Evolutionary conservation across 2,329 filamentous ascomycete genomes (phyloP), one percentile per base, ranked within the genome.

Genomic region (Aspergillus neotritici): DNA sequence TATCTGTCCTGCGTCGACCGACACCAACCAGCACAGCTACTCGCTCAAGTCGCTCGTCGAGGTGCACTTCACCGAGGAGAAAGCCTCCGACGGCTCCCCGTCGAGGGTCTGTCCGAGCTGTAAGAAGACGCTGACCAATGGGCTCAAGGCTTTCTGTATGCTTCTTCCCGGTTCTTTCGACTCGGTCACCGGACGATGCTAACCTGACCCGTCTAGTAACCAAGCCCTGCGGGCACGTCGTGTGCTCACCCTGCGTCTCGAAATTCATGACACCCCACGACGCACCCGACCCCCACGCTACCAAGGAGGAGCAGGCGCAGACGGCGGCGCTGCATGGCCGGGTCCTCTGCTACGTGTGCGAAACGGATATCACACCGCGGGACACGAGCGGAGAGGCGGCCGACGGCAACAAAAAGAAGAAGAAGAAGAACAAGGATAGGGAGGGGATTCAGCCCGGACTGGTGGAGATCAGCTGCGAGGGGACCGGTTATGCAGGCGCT

Each of bases 401-500:
- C 13, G 43, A 58, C 15, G 55, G 54, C 41, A 60, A 50, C 32
- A 54, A 57, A 47, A 61, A 67, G 52, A 62, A 64, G 46, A 58
- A 60, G 40, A 61, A 57, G 41, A 55, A 60, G 49, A 61, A 63
- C 43, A 66, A 71, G 37, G 66, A 71, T 37, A 60, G 75, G 53
- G 76, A 81, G 30, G 79, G 72, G 40, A 75, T 84, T 30, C 80
- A 75, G 47, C 79, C 83, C 0, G 90, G 90, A 0, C 61, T 96
- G 29, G 83, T 96, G 3, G 80, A 86, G 58, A 77, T 97, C 37
- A 82, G 79, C 53, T 87, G 84, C 30, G 91, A 96, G 56, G 91
- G 91, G 0, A 97, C 91, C 0, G 91, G 91, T 0, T 97, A 95
- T 66, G 90, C 91, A 4, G 86, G 87, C 4, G 83, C 84, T n/a